Base-by-base conservation (phyloP, 257 asterid species). In the Solanum gracilifrons region DNA sequence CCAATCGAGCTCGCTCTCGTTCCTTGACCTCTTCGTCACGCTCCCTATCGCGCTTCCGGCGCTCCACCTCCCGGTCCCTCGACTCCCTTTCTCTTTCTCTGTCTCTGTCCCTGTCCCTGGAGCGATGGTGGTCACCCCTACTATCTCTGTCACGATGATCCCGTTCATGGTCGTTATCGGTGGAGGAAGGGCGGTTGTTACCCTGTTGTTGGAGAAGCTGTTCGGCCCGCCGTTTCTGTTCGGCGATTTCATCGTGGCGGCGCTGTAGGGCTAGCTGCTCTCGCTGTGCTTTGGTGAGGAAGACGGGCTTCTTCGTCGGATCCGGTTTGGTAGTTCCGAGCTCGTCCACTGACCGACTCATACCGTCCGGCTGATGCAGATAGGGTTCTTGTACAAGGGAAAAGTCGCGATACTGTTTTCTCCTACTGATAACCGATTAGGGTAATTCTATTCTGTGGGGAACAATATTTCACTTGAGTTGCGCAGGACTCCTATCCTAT, bases 231-330 rank as follows among this genome's bases (percentile, higher is more conserved):
- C 93, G 93, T 72, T 86, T 91, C 86, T 92, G 95, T 74, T 91
- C 93, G 55, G 92, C 92, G 13, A 91, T 89, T 87, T 93, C 96
- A n/a, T 93, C 94, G 90, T 92, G 89, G 69, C 95, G 95, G 88
- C 95, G 93, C 86, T 94, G 90, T 72, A 95, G 90, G 39, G 97
- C 97, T 58, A 95, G 90, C 90, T 79, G 18, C 27, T 43, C 85
- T 15, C 85, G 64, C 36, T 79, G 66, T 43, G 85, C 85, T 79
- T 79, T 93, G 82, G 98, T 92, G 86, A 95, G 95, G 60, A 94
- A 95, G 27, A 95, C 93, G 1, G 96, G 98, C 88, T 95, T 95
- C 90, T 89, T 93, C 13, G 86, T 51, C 46, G 87, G 88, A 76
- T 91, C 95, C 23, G 84, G 43, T 58, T 89, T 89, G 13, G 91